Evolutionary conservation across 176 grass and related monocot species (phyloP).

Genomic region (Oryza punctata): DNA sequence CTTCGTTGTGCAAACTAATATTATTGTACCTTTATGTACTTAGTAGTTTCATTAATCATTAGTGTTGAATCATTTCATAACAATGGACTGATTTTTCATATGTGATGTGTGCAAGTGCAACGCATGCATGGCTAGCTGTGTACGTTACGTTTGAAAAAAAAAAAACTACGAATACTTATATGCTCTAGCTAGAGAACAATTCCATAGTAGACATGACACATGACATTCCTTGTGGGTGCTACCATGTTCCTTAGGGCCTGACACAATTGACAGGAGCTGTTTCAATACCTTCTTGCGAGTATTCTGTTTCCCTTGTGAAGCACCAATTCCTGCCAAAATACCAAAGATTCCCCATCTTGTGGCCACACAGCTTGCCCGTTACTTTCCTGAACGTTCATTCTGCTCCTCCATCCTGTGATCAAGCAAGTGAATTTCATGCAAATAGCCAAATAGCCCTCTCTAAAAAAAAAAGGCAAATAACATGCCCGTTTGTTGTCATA

Average conservation of each 20-base stretch:
- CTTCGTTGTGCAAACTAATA: slow-evolving; percentile 46
- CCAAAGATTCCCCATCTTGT: slow-evolving; percentile 28
- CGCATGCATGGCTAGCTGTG: neutral
- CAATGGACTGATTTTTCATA: slow-evolving; percentile 8
- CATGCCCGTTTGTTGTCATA: neutral
- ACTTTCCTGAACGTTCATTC: neutral
- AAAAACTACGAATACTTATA: neutral
- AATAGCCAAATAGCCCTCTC: neutral
- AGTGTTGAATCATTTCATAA: slow-evolving; percentile 3
- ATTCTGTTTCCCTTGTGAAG: slow-evolving; percentile 54
- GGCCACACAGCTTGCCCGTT: neutral
- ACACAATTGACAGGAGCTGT: slow-evolving; percentile 35
- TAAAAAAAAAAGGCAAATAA: neutral
- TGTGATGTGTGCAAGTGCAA: neutral
- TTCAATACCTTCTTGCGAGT: slow-evolving; percentile 6
- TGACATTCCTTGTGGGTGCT: slow-evolving; percentile 41
- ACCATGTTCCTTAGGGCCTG: slow-evolving; percentile 44
- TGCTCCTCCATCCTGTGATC: neutral
- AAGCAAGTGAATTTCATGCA: neutral
- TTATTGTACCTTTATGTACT: slow-evolving; percentile 30
- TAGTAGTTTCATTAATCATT: neutral
- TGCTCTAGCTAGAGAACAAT: slow-evolving; percentile 24
- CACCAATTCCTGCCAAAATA: slow-evolving; percentile 29
- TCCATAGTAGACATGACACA: slow-evolving; percentile 33
- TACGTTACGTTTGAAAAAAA: neutral